Evolutionary conservation across 345 rosid species (phyloP), one percentile per base, ranked within the genome.

Genomic region (Ricinus communis): DNA sequence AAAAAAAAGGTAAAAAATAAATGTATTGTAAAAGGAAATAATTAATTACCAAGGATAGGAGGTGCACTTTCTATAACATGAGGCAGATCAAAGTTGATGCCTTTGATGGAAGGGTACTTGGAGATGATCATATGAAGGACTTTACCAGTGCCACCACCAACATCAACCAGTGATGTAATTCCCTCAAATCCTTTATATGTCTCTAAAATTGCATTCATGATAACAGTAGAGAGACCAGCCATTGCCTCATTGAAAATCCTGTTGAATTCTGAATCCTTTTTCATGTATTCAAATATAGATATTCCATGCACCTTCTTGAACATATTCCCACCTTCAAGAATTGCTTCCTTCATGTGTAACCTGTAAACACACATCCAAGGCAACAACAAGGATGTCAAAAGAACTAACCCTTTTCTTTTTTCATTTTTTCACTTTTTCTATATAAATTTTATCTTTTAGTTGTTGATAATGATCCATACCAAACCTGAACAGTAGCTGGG

Each of bases 301-400:
- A 69, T 70, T 16, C 79, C 85, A 45, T 76, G 72, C 14, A 65
- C 80, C 52, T 71, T 81, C 36, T 74, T 54, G 65, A 79, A 85
- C 50, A 70, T 55, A n/a, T 30, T 46, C 0, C 85, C 85, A 43
- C 86, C 85, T 50, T 79, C 86, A 50, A 82, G 22, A 5, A 78
- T 66, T 12, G 73, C 71, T 22, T 79, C 82, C 43, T 79, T 82
- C 71, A 82, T 22, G 38, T 70, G 49, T 25, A 71, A 56, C 85
- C 87, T 83, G 27, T 36, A 22, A 9, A 33, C 19, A 38, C 1
- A 24, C 12, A n/a, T n/a, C n/a, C n/a, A n/a, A n/a, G n/a, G n/a
- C n/a, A n/a, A n/a, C n/a, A n/a, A n/a, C n/a, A n/a, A n/a, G n/a
- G n/a, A n/a, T n/a, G n/a, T n/a, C n/a, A n/a, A 33, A 33, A 33